Percentiles rank a stretch among this genome's conserved stretches.
Conservation (phyloP, 164 flowering plant genomes). For the Chimonanthus salicifolius region DNA sequence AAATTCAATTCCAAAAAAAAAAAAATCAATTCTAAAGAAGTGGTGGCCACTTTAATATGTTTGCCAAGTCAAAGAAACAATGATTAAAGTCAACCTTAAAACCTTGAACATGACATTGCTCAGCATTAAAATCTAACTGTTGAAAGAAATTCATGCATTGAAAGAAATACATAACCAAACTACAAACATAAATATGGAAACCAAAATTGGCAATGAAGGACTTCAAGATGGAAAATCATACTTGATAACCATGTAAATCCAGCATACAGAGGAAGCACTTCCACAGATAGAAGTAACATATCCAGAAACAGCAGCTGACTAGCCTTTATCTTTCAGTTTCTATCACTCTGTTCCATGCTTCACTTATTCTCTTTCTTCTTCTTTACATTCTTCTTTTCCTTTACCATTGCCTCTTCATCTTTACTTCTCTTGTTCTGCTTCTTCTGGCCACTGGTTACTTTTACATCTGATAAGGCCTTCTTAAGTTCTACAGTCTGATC, state of each 20-base stretch:
- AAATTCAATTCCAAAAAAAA: too few species aligned
- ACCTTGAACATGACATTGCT: not conserved
- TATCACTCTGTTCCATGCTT: not conserved
- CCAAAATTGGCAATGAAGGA: constrained; percentile 7
- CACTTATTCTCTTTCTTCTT: constrained; percentile 24
- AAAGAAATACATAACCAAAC: not conserved
- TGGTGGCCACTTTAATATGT: not conserved
- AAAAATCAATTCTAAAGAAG: too few species aligned
- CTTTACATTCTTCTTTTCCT: constrained; percentile 9
- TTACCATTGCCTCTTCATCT: constrained; percentile 12
- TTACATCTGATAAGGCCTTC: not conserved
- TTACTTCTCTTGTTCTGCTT: constrained; percentile 14
- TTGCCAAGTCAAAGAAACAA: not conserved
- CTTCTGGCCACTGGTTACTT: constrained; percentile 3
- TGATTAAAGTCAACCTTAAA: not conserved
- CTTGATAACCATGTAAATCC: constrained; percentile 6
- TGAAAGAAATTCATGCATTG: not conserved
- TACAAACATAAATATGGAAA: constrained; percentile 5
- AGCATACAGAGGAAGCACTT: not conserved
- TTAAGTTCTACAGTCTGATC: constrained; percentile 1
- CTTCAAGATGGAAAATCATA: constrained; percentile 7
- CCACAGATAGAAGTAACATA: not conserved
- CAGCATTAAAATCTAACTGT: not conserved
- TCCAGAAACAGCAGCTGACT: not conserved
- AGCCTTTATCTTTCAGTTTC: not conserved